Conservation (phyloP, 768 basidiomycete genomes). For the Nidula microcarpa region DNA sequence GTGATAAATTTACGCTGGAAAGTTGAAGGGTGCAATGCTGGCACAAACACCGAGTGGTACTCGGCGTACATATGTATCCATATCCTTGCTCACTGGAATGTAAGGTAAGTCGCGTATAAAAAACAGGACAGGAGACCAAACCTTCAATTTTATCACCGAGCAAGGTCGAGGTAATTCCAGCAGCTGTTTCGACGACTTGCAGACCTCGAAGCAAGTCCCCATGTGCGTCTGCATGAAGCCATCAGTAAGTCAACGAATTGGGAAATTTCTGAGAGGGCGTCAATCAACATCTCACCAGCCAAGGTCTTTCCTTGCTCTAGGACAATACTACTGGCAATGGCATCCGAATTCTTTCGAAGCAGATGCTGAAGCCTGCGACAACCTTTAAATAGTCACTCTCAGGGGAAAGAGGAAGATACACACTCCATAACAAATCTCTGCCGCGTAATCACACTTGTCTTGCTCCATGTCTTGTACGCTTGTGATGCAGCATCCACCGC, state of each 20-base stretch:
- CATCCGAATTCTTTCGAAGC: slow-evolving; percentile 82
- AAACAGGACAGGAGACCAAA: slow-evolving; percentile 2
- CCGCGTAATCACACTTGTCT: slow-evolving; percentile 77
- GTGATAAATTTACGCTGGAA: slow-evolving; percentile 64
- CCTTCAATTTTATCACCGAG: slow-evolving; percentile 93
- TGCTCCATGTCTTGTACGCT: slow-evolving; percentile 89
- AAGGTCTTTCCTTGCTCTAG: slow-evolving; percentile 96
- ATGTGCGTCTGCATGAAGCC: slow-evolving; percentile 77
- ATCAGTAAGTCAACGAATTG: slow-evolving; percentile 1
- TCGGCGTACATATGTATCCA: slow-evolving; percentile 89
- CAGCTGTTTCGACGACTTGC: slow-evolving; percentile 82
- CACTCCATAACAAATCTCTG: slow-evolving; percentile 90
- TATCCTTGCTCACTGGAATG: slow-evolving; percentile 79
- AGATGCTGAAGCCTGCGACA: slow-evolving; percentile 76
- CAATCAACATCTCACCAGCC: slow-evolving; percentile 65
- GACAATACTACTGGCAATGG: slow-evolving; percentile 85
- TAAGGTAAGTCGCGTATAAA: slow-evolving; percentile 1
- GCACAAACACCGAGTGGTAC: slow-evolving; percentile 88
- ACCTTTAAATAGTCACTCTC: slow-evolving; percentile 1
- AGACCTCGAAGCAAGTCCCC: slow-evolving; percentile 92
- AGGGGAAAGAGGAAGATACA: slow-evolving; percentile 18
- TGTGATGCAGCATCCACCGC: slow-evolving; percentile 81
- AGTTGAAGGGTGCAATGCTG: slow-evolving; percentile 86
- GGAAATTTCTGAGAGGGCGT: not conserved
- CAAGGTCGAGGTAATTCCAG: slow-evolving; percentile 79